Base-by-base conservation (phyloP, 2,329 filamentous ascomycete genomes). In the Xylariales sp. region DNA sequence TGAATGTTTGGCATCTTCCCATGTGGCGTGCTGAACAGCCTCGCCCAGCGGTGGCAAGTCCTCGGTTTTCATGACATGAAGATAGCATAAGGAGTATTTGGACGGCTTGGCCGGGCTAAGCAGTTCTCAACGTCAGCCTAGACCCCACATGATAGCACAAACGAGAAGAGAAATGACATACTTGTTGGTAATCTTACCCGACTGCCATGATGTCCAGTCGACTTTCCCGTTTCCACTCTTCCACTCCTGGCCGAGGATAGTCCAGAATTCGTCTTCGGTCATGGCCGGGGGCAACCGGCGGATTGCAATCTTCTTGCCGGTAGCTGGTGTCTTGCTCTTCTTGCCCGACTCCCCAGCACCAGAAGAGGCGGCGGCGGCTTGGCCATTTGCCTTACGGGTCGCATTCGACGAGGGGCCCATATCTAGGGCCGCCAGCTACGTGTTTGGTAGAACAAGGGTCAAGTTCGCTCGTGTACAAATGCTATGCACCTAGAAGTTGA, bases 91-190 rank as follows among this genome's bases (percentile, higher is more conserved):
- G 8, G 86, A 79, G 5, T 89, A 89, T 35, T 75, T 76, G 1
- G 91, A 94, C 19, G 85, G 81, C 60, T 96, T 95, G 24, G 89
- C 84, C n/a, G 83, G 78, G 49, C 85, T 91, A n/a, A n/a, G n/a
- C n/a, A n/a, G n/a, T n/a, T n/a, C n/a, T n/a, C n/a, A n/a, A n/a
- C n/a, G n/a, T n/a, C n/a, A n/a, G n/a, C n/a, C n/a, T n/a, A n/a
- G n/a, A n/a, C n/a, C n/a, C n/a, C n/a, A n/a, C n/a, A n/a, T n/a
- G n/a, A n/a, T n/a, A n/a, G n/a, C n/a, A n/a, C n/a, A n/a, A n/a
- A n/a, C n/a, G n/a, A n/a, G n/a, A n/a, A n/a, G n/a, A n/a, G n/a
- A n/a, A n/a, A n/a, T n/a, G 65, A 80, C 35, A 49, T 67, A 94
- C 89, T 95, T 87, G 56, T 81, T 84, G 2, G 89, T 90, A 30